Evolutionary conservation across 2,329 filamentous ascomycete species (phyloP), one percentile per base, ranked within the genome.

Genomic region (Microcyclospora pomicola): DNA sequence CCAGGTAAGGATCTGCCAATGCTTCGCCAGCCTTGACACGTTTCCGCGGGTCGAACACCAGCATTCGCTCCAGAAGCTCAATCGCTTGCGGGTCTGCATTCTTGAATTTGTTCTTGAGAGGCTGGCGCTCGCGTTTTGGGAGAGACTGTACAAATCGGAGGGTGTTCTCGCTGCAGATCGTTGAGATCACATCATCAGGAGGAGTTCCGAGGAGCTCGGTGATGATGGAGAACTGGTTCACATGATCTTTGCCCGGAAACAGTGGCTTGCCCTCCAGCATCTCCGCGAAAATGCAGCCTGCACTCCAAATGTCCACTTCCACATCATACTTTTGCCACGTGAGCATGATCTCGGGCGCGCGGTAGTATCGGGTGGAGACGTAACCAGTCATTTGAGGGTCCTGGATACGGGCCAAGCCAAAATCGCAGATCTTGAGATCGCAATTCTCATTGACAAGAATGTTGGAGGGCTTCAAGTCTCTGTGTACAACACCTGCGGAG

Each of bases 251-350:
- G 60, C 91, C 91, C 0, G 91, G 91, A 71, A 98, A 98, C 15
- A 98, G 68, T 27, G 91, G 91, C 68, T 96, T 96, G 59, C 91
- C 91, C 66, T 95, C 88, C 42, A 98, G 73, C 91, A 98, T 98
- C 67, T 98, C 91, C 31, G 91, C 91, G 53, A 98, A 96, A 59
- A 98, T 98, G 65, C 91, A 98, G 43, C 91, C 91, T 13, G 88
- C 88, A 60, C 91, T 96, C 91, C 91, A 98, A 59, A 98, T 94
- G 60, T 98, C 91, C 41, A 98, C 91, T 67, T 96, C 91, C 34
- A 96, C 80, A 52, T 98, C 91, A 65, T 98, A 98, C 68, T 98
- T 98, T 70, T 98, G 91, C 91, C 91, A 98, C 48, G 91, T 96
- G 59, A 98, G 85, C 91, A 98, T 98, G 59, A 98, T 98, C 65